Evolutionary conservation across 768 basidiomycete species (phyloP).

Genomic region (Dioszegia hungarica): DNA sequence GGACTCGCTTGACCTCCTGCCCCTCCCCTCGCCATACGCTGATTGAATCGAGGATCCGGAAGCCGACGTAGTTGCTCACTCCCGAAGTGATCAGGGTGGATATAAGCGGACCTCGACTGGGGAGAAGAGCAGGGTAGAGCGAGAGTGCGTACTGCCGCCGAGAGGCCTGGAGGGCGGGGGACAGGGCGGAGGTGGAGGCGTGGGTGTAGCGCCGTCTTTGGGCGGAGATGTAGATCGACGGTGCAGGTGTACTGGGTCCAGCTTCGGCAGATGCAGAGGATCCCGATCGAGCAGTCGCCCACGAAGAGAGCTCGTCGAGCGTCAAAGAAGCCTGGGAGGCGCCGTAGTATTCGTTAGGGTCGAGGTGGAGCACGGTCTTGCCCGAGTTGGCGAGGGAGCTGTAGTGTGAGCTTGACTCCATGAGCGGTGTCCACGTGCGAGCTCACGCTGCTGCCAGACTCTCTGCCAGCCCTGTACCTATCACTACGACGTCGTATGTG

Average conservation of each 20-base stretch:
- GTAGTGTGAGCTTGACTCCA: slow-evolving; percentile 18
- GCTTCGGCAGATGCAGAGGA: slow-evolving; percentile 10
- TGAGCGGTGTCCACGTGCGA: neutral
- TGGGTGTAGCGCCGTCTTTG: slow-evolving; percentile 12
- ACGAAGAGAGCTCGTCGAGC: slow-evolving; percentile 69
- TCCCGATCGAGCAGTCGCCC: slow-evolving; percentile 52
- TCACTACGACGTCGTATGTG: slow-evolving; percentile 51
- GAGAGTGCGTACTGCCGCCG: slow-evolving; percentile 74
- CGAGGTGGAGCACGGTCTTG: slow-evolving; percentile 80
- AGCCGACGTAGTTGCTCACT: slow-evolving; percentile 85
- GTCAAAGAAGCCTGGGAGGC: slow-evolving; percentile 73
- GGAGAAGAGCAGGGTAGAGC: slow-evolving; percentile 74
- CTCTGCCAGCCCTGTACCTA: slow-evolving; percentile 61
- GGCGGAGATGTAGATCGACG: slow-evolving; percentile 3
- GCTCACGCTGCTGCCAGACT: slow-evolving; percentile 85
- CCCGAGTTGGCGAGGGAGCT: slow-evolving; percentile 87
- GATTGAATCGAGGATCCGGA: slow-evolving; percentile 62
- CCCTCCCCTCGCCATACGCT: slow-evolving; percentile 49
- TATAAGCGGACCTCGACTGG: slow-evolving; percentile 72
- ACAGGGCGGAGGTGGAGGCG: slow-evolving; percentile 18
- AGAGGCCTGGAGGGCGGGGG: slow-evolving; percentile 49
- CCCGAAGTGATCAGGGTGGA: slow-evolving; percentile 72
- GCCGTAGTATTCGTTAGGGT: slow-evolving; percentile 79
- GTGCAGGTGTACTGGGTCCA: neutral
- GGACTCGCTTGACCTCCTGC: slow-evolving; percentile 60